Conservation (phyloP, 305 asterid genomes). For the Stenogyne calaminthoides region DNA sequence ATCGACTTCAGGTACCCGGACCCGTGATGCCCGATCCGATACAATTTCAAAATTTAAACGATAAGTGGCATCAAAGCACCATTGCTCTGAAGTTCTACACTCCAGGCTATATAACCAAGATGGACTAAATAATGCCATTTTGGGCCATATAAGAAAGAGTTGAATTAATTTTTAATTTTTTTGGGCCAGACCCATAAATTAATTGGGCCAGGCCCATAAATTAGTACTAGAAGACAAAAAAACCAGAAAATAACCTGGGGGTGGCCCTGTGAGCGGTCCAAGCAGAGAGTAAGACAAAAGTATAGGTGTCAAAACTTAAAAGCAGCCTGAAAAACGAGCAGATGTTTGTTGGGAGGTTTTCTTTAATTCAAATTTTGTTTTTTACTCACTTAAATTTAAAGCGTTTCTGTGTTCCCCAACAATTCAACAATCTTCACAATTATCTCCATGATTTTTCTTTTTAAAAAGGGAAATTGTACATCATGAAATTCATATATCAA, state of each 20-base stretch:
- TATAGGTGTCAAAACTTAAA: conserved; percentile 30
- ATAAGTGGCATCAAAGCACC: too few relatives aligned
- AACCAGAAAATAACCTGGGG: conserved; percentile 9
- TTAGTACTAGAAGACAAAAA: conserved; percentile 1
- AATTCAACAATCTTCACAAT: not conserved
- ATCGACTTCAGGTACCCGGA: too few relatives aligned
- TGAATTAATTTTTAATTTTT: too few relatives aligned
- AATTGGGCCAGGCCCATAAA: conserved; percentile 3
- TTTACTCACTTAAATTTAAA: not conserved
- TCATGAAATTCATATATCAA: not conserved
- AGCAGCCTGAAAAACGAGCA: conserved; percentile 26
- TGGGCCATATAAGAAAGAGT: not conserved
- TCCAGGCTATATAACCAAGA: not conserved
- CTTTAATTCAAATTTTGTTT: conserved; percentile 22
- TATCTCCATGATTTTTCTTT: not conserved
- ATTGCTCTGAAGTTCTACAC: too few relatives aligned
- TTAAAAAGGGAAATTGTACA: not conserved
- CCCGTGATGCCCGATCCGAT: too few relatives aligned
- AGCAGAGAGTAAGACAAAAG: conserved; percentile 28
- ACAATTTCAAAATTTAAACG: too few relatives aligned
- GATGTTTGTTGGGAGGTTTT: conserved; percentile 18
- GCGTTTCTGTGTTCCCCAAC: not conserved
- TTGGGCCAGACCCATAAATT: too few relatives aligned
- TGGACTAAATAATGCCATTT: conserved; percentile 1
- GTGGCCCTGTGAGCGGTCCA: conserved; percentile 18